These are phyloP conservation scores for Hirschioporus abietinus DNA, from an alignment of 768 basidiomycete species.

Conservation along the genomic window DNA sequence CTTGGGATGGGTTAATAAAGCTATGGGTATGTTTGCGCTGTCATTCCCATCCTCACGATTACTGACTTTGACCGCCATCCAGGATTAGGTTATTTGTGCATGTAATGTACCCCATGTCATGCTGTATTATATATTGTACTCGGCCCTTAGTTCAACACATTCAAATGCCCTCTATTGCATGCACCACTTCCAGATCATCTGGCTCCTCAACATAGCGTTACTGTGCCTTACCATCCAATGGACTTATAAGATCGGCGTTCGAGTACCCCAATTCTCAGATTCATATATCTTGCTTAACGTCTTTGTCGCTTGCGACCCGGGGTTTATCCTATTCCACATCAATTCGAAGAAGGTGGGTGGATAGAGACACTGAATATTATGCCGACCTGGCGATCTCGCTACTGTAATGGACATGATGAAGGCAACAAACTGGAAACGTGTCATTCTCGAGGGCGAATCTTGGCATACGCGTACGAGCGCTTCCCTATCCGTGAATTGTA, in stretches of 20 bases:
- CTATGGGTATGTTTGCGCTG: constrained; percentile 68
- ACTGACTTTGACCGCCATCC: neutral
- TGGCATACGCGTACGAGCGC: too few relatives aligned
- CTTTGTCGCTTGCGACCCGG: neutral
- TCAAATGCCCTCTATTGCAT: too few relatives aligned
- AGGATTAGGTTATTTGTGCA: neutral
- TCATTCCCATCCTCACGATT: neutral
- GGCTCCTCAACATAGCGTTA: too few relatives aligned
- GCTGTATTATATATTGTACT: neutral
- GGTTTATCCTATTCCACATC: neutral
- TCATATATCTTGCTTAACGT: neutral
- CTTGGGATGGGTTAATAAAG: constrained; percentile 98
- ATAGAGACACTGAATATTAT: too few relatives aligned
- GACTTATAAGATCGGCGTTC: neutral
- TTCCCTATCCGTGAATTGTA: too few relatives aligned
- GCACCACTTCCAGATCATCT: too few relatives aligned
- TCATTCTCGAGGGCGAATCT: neutral
- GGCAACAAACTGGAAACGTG: neutral
- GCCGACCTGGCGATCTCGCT: too few relatives aligned
- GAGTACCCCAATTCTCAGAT: neutral
- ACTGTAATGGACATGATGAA: too few relatives aligned
- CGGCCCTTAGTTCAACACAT: neutral
- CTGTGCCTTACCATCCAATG: neutral
- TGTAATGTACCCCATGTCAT: neutral
- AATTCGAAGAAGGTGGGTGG: too few relatives aligned